Evolutionary conservation across 805 yeast genomes (phyloP).

Genomic region (Kuraishia ogatae): DNA sequence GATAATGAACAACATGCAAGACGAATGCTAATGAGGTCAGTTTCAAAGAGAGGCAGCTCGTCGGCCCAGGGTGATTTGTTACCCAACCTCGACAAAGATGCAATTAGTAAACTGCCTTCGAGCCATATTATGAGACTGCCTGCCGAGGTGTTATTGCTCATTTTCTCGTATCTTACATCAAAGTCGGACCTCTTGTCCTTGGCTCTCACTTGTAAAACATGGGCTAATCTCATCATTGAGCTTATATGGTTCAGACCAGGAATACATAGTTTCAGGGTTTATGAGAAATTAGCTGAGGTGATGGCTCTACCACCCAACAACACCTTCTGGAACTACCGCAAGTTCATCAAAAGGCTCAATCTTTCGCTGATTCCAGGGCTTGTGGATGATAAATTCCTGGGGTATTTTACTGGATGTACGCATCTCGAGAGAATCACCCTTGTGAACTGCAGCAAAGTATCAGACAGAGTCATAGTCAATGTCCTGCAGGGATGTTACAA

Average conservation of each 20-base stretch:
- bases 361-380: conserved; percentile 62
- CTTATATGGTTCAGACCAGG: conserved; percentile 84
- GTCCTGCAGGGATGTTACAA: conserved; percentile 58
- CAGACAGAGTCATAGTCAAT: conserved; percentile 50
- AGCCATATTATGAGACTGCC: conserved; percentile 34
- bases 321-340: conserved; percentile 60
- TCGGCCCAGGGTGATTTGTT: not conserved
- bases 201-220: conserved; percentile 68
- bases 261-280: conserved; percentile 40
- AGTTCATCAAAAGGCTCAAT: conserved; percentile 70
- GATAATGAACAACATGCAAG: conserved; percentile 23
- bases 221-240: conserved; percentile 74
- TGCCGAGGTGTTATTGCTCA: conserved; percentile 54
- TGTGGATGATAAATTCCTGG: conserved; percentile 57
- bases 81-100: conserved; percentile 12
- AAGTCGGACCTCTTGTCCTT: conserved; percentile 51
- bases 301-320: conserved; percentile 36
- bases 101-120: conserved; percentile 4
- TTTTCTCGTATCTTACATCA: conserved; percentile 55
- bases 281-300: conserved; percentile 45
- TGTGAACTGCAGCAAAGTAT: conserved; percentile 64
- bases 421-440: conserved; percentile 81
- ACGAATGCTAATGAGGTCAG: conserved; percentile 14
- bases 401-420: conserved; percentile 55
- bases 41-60: not conserved